Conservation (phyloP, 306 rosid genomes). For the Lupinus albus region DNA sequence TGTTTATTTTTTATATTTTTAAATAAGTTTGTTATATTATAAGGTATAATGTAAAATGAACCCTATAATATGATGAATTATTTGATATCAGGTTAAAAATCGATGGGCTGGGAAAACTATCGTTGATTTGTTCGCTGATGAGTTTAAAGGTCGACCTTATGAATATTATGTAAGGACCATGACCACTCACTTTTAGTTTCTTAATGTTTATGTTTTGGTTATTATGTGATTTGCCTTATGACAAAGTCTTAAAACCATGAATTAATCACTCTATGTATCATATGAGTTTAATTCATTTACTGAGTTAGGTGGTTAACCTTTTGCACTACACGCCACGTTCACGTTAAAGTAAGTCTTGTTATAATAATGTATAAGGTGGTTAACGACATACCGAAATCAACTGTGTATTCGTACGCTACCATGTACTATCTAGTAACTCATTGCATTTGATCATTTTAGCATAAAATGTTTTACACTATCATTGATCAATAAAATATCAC, state of each 20-base stretch:
- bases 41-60: slow-evolving; percentile 37
- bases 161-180: slow-evolving; percentile 70
- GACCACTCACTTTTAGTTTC: neutral
- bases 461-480: neutral
- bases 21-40: neutral
- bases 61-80: slow-evolving; percentile 35
- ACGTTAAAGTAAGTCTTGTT: too few species aligned
- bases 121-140: slow-evolving; percentile 85
- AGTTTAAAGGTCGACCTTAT: slow-evolving; percentile 85
- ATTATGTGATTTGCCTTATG: neutral
- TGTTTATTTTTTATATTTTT: slow-evolving; percentile 5
- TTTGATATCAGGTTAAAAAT: slow-evolving; percentile 68
- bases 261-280: neutral
- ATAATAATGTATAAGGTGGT: too few species aligned
- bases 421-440: too few species aligned
- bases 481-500: neutral
- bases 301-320: too few species aligned
- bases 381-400: too few species aligned
- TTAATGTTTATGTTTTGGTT: neutral
- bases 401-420: too few species aligned
- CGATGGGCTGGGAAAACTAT: slow-evolving; percentile 93
- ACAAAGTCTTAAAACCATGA: neutral
- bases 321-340: too few species aligned
- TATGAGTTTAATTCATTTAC: neutral
- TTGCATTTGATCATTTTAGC: neutral